Base-by-base conservation (phyloP, 257 asterid species). In the Voacanga thouarsii region DNA sequence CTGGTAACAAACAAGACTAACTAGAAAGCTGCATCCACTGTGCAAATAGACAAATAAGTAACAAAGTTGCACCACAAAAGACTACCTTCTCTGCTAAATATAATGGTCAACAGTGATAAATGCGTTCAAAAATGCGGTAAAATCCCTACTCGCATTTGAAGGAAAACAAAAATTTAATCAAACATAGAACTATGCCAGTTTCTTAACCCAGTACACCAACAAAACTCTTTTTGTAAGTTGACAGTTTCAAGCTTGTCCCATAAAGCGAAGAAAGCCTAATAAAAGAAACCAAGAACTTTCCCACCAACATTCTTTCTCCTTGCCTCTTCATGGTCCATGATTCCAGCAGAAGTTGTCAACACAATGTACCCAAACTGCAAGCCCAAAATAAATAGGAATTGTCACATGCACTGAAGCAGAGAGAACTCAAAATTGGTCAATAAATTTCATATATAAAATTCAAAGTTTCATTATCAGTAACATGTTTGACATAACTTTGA, bases 321-420 rank as follows among this genome's bases (percentile, higher is more conserved):
- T 9, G 87, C 87, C 76, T 84, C 87, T 75, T 84, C 87, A 5
- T 84, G 87, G 59, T 84, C 87, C 87, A 84, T 84, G 77, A 84
- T 84, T 72, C 87, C 85, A 71, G 87, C 87, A 64, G 87, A 84
- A 33, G 87, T 84, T 6, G 87, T 81, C 69, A 84, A 81, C 39
- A 81, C 83, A 71, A 84, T 84, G 75, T 75, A 84, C 1, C 85
- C 85, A 75, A 84, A 81, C 87, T 84, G 84, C 79, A 81, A 44
- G 75, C 3, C 9, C 45, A 19, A 26, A 8, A 50, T 23, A 47
- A 21, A 26, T 5, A 47, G 28, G 12, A 15, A 26, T 7, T 0
- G 18, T 9, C 3, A 51, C 28, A 23, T 6, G 1, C 23, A 66
- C 2, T 24, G 3, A 12, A 3, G 30, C 14, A 10, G n/a, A 28